Percentiles rank a stretch among this genome's conserved stretches.
Conservation (phyloP, 208 protist genomes). For the Wallacemonas sp. region DNA sequence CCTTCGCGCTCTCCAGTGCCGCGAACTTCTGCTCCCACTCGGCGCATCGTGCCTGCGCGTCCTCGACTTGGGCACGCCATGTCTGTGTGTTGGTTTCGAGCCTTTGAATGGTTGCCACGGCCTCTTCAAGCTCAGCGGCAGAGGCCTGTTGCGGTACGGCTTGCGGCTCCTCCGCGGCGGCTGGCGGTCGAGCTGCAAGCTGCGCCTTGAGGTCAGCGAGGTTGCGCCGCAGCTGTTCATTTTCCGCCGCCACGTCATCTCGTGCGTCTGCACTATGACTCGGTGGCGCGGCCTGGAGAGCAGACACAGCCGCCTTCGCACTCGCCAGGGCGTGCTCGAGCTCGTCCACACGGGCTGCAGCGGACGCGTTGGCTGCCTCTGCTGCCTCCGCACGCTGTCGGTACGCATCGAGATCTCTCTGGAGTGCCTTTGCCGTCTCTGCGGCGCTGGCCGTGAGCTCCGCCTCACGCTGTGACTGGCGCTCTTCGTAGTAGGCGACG, state of each 20-base stretch:
- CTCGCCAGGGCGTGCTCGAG: constrained; percentile 6
- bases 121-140: neutral
- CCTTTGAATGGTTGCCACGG: no score
- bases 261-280: no score
- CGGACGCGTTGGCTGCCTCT: constrained; percentile 15
- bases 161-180: neutral
- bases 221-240: neutral
- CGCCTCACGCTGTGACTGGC: constrained; percentile 11
- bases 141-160: neutral
- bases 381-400: neutral
- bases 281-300: no score
- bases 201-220: constrained; percentile 5
- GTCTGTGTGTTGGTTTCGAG: no score
- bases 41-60: no score
- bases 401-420: constrained; percentile 6
- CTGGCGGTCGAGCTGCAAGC: neutral
- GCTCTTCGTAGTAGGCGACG: constrained; percentile 48
- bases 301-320: neutral
- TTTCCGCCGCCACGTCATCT: no score
- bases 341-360: constrained; percentile 6
- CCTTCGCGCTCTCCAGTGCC: no score
- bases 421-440: neutral
- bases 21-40: neutral
- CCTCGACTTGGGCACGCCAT: no score
- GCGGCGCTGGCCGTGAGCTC: neutral